A percentile compares a stretch with the other conserved stretches of the same genome.
Evolutionary conservation across 164 flowering plant species (phyloP).

Genomic region (Vitis amurensis): DNA sequence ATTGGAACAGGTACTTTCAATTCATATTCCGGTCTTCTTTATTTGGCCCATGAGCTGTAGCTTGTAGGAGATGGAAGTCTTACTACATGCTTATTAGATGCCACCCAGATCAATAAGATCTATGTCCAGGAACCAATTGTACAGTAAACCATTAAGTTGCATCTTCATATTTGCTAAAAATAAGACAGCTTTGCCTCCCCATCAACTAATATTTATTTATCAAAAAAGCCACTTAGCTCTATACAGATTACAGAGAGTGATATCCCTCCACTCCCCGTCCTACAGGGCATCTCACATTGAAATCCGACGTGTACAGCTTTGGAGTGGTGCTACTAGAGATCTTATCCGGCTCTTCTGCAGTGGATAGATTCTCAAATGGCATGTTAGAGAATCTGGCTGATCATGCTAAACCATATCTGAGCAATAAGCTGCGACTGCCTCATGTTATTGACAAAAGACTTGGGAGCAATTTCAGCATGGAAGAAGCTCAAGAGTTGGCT

Average conservation of each 20-base stretch:
- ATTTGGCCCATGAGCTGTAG: too few species aligned
- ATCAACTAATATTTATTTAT: too few species aligned
- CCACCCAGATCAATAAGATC: too few species aligned
- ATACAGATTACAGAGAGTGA: too few species aligned
- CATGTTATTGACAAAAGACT: conserved; percentile 15
- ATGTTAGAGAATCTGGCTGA: conserved; percentile 4
- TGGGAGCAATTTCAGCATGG: conserved; percentile 2
- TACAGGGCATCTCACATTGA: conserved; percentile 26
- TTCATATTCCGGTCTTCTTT: neutral
- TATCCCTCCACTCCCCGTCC: neutral
- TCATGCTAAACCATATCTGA: conserved; percentile 16
- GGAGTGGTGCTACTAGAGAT: conserved; percentile 31
- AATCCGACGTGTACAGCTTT: conserved; percentile 26
- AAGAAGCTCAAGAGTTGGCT: conserved; percentile 21
- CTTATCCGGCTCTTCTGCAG: conserved; percentile 12
- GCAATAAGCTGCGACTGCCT: conserved; percentile 2
- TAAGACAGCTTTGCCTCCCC: too few species aligned
- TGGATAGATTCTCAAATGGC: conserved; percentile 13
- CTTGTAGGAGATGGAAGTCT: too few species aligned
- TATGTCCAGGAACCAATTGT: too few species aligned
- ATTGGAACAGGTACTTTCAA: conserved; percentile 17
- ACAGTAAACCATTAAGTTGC: too few species aligned
- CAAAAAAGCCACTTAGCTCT: too few species aligned
- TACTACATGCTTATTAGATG: too few species aligned
- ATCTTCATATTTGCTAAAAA: too few species aligned